Base-by-base conservation (phyloP, 75 land plant species). In the Pinus tabuliformis region DNA sequence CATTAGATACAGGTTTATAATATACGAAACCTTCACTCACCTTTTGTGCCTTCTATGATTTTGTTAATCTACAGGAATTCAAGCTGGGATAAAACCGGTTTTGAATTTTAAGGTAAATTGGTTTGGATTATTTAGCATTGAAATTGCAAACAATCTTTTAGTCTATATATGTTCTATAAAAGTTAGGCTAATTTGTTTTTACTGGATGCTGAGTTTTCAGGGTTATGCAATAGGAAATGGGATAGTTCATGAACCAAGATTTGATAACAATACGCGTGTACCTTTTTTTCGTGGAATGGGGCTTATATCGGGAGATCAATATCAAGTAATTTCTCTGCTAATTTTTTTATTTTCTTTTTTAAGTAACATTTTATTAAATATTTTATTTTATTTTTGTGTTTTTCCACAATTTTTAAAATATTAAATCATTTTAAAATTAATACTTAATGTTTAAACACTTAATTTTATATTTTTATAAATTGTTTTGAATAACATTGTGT, bases 201-300 rank as follows among this genome's bases (percentile, higher is more conserved):
- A 76, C 36, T 0, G 16, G 12, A 37, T 4, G 14, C 64, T 7
- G 58, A 64, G 49, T 42, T 5, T 42, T 42, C 86, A 96, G 99
- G 99, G 99, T 60, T 96, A 96, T 81, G 68, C 90, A 78, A 82
- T 96, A 12, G 99, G 99, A 26, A 96, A 96, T 83, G 99, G 97
- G 24, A 91, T 88, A 21, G 86, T 91, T 21, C 95, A 1, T 1
- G 30, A 92, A 57, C n/a, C 52, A 3, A 58, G 39, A 21, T 94
- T 83, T 76, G 99, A 96, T 86, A 91, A 89, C 2, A 86, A 96
- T 84, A 91, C 97, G 37, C 82, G 90, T 56, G 87, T 96, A 21
- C 97, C 99, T 33, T 96, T 96, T 83, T 89, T 86, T 3, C 89
- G 90, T 86, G 99, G 99, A 57, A 94, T 96, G 99, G 97, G 90